Conservation (phyloP, 371 early-diverging fungal genomes). For the Chytridiales sp. region DNA sequence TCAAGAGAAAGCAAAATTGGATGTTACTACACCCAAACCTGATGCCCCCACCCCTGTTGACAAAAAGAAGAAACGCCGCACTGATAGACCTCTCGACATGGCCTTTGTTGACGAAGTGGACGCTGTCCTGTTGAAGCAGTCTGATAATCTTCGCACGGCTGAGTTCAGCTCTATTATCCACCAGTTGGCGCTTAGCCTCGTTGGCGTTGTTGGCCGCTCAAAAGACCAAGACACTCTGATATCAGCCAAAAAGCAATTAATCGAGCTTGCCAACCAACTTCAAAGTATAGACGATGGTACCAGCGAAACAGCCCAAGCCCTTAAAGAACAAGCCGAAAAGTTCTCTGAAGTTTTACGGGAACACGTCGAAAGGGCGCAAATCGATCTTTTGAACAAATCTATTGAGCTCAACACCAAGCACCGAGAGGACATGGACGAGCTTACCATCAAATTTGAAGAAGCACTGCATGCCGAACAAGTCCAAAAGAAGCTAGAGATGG, state of each 20-base stretch:
- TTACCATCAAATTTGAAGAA: neutral
- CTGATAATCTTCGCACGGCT: neutral
- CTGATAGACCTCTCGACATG: too few relatives aligned
- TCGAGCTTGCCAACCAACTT: conserved; percentile 9
- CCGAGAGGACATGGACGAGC: conserved; percentile 7
- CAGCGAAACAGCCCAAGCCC: conserved; percentile 23
- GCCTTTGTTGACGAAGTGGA: neutral
- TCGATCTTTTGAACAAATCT: conserved; percentile 19
- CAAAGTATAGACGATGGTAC: conserved; percentile 12
- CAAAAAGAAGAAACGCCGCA: too few relatives aligned
- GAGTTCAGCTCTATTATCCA: neutral
- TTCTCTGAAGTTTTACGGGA: conserved; percentile 28
- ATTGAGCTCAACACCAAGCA: conserved; percentile 17
- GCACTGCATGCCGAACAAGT: neutral
- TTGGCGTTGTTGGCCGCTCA: conserved; percentile 2
- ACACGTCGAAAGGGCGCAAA: conserved; percentile 18
- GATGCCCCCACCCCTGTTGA: neutral
- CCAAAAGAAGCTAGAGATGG: conserved; percentile 29
- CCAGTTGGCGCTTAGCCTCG: neutral
- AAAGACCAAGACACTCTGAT: conserved; percentile 8
- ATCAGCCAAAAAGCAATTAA: conserved; percentile 10
- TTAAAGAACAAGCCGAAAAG: conserved; percentile 31
- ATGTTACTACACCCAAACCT: neutral
- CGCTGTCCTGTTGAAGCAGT: neutral
- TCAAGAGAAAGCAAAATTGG: neutral